phyloP scores from a whole-genome alignment of 305 asterid species.

The Fraxinus angustifolia region DNA sequence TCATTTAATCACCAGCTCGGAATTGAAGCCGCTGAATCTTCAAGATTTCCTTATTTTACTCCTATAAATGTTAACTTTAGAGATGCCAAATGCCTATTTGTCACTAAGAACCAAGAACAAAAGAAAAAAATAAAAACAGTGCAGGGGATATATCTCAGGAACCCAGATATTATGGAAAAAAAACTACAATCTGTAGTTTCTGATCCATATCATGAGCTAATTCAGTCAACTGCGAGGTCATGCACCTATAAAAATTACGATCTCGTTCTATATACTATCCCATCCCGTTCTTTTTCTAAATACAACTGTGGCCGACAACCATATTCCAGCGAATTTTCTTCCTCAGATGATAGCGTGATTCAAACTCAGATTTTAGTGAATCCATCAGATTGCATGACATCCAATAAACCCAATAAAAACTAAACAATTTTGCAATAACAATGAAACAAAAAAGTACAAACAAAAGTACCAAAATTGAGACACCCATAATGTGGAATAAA shows the following conservation, averaged over 20 bases:
- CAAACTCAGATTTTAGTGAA: not conserved
- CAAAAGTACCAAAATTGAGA: constrained; percentile 10
- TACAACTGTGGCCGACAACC: not conserved
- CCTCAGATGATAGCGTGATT: not conserved
- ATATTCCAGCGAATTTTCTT: not conserved
- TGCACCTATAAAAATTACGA: not conserved
- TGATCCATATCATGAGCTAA: constrained; percentile 4
- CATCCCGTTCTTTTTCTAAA: not conserved
- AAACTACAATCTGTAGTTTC: not conserved
- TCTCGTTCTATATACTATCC: not conserved
- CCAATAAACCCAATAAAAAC: not conserved
- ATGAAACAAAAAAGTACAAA: constrained; percentile 2
- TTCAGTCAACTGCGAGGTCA: not conserved
- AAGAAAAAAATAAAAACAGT: not conserved
- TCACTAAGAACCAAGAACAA: not conserved
- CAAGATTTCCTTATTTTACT: not conserved
- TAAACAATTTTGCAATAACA: not conserved
- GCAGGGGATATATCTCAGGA: not conserved
- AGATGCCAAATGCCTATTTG: not conserved
- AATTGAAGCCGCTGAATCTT: not conserved
- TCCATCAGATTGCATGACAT: not conserved
- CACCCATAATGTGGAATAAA: constrained; percentile 7
- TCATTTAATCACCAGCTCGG: not conserved
- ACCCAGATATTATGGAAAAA: not conserved
- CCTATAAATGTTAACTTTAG: not conserved